phyloP scores from a whole-genome alignment of 2,329 filamentous ascomycete species.

The Arthrobotrys sinensis region DNA sequence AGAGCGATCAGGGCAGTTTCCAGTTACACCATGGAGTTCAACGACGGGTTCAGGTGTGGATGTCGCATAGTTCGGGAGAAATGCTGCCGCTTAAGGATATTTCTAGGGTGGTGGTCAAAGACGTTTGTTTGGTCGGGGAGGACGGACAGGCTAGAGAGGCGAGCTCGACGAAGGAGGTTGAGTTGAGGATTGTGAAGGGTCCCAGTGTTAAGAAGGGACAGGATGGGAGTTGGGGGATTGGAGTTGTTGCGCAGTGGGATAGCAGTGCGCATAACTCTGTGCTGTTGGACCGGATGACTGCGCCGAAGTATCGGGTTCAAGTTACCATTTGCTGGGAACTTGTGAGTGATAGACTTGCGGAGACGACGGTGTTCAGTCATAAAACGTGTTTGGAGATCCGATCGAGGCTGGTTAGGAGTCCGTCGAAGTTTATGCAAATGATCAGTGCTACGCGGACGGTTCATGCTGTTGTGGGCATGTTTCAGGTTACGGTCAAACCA shows the following conservation, averaged over 20 bases:
- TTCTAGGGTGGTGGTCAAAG: conserved; percentile 81
- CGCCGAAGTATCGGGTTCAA: conserved; percentile 93
- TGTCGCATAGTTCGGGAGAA: conserved; percentile 93
- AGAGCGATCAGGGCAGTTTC: conserved; percentile 89
- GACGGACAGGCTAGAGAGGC: conserved; percentile 87
- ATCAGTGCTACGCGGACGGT: conserved; percentile 89
- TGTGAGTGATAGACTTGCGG: conserved; percentile 83
- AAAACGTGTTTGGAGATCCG: conserved; percentile 84
- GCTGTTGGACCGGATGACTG: conserved; percentile 91
- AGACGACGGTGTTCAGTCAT: conserved; percentile 88
- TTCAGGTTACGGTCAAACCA: conserved; percentile 87
- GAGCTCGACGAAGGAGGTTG: conserved; percentile 80
- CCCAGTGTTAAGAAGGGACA: conserved; percentile 87
- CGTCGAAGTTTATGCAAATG: conserved; percentile 87
- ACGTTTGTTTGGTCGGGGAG: conserved; percentile 85
- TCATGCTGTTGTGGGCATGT: conserved; percentile 87
- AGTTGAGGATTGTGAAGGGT: conserved; percentile 81
- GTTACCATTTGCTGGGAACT: conserved; percentile 90
- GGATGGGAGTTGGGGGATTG: conserved; percentile 90
- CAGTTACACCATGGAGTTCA: conserved; percentile 96
- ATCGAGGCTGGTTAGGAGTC: conserved; percentile 78
- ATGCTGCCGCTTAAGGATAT: conserved; percentile 90
- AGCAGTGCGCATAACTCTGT: conserved; percentile 92
- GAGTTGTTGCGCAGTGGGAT: conserved; percentile 94
- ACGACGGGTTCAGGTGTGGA: conserved; percentile 84